Evolutionary conservation across 345 rosid species (phyloP).

Genomic region (Fremontodendron californicum): DNA sequence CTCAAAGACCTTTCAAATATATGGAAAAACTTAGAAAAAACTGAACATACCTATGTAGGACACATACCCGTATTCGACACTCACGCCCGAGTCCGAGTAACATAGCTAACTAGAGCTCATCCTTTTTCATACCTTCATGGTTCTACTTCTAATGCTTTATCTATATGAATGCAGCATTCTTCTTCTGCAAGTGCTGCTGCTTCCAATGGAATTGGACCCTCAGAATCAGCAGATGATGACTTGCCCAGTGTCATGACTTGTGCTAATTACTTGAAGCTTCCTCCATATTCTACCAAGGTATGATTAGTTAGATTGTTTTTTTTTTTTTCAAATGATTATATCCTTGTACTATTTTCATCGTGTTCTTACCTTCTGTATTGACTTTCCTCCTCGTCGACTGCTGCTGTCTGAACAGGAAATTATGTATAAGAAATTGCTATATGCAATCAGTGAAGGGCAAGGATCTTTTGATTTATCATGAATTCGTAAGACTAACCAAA

Average conservation of each 20-base stretch:
- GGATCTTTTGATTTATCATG: slow-evolving; percentile 96
- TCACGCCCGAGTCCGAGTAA: neutral
- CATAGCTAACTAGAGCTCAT: neutral
- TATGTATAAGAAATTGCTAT: slow-evolving; percentile 84
- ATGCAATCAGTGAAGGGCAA: slow-evolving; percentile 95
- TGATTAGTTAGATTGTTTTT: neutral
- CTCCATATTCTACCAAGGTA: slow-evolving; percentile 98
- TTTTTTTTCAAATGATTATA: neutral
- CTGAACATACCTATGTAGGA: neutral
- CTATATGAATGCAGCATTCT: slow-evolving; percentile 60
- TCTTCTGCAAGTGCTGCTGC: slow-evolving; percentile 58
- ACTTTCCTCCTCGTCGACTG: slow-evolving; percentile 9
- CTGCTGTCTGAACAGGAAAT: slow-evolving; percentile 64
- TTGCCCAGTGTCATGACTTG: slow-evolving; percentile 99
- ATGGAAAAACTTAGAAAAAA: neutral
- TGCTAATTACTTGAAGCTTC: slow-evolving; percentile 98
- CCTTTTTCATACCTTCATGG: neutral
- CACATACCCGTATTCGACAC: too few species aligned
- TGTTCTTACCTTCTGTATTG: neutral
- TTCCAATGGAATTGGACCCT: slow-evolving; percentile 60
- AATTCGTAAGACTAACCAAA: slow-evolving; percentile 26
- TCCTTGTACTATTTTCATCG: neutral
- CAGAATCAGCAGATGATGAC: slow-evolving; percentile 90
- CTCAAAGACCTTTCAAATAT: too few species aligned
- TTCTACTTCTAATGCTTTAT: neutral